Conservation (phyloP, 768 basidiomycete genomes). For the Calocera viscosa region DNA sequence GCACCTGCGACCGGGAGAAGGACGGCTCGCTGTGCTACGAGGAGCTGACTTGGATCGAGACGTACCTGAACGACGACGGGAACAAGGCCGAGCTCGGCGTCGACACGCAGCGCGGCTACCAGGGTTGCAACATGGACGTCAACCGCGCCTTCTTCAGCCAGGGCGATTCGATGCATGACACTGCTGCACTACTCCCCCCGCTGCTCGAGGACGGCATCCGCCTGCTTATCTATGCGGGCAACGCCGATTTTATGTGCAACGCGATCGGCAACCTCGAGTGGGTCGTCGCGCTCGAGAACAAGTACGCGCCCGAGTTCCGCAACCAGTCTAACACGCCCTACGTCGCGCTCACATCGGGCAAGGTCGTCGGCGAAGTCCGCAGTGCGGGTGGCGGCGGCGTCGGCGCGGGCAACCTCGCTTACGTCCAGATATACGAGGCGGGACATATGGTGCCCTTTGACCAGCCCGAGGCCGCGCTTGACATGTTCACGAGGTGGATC, state of each 20-base stretch:
- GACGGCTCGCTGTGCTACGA: conserved; percentile 54
- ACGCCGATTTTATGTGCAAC: conserved; percentile 74
- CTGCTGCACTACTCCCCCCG: conserved; percentile 62
- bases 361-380: conserved; percentile 54
- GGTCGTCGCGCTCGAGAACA: conserved; percentile 50
- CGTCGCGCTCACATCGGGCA: conserved; percentile 41
- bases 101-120: conserved; percentile 41
- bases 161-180: conserved; percentile 80
- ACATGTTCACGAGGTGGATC: conserved; percentile 34
- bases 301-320: conserved; percentile 50
- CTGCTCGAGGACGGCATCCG: conserved; percentile 72
- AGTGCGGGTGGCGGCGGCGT: conserved; percentile 51
- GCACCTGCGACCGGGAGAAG: conserved; percentile 52
- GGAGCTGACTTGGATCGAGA: conserved; percentile 79
- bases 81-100: conserved; percentile 73
- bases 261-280: conserved; percentile 69
- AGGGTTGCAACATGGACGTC: conserved; percentile 41
- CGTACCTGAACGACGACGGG: conserved; percentile 67
- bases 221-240: conserved; percentile 74
- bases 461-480: conserved; percentile 76
- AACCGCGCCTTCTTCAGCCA: conserved; percentile 50
- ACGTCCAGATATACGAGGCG: conserved; percentile 62
- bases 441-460: conserved; percentile 89
- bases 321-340: conserved; percentile 41
- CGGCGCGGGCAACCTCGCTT: conserved; percentile 74